Evolutionary conservation across 805 yeast genomes (phyloP), one percentile per base, ranked within the genome.

Genomic region (Zygosaccharomyces kombuchaensis): DNA sequence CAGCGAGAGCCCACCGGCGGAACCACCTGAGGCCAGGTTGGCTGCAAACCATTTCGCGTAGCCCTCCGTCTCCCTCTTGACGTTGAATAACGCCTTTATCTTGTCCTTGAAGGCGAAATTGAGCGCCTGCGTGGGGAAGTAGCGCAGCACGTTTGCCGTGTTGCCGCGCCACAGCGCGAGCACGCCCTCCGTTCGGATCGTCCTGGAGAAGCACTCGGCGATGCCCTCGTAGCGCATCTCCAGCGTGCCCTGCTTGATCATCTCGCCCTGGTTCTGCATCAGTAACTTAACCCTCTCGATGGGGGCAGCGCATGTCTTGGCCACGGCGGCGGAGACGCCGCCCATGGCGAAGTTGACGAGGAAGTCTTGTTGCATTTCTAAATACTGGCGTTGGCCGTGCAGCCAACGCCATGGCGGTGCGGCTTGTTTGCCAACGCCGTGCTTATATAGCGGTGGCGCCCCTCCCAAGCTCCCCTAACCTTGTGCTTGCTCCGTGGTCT

Each of bases 61-160:
- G 58, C 84, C 82, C 64, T 87, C 95, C 7, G 32, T 29, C 17
- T 45, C 45, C 82, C 85, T 88, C 80, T 86, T 87, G 86, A 87
- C 86, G 75, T 93, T 95, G 70, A 88, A 88, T 81, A 86, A 71
- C 65, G 80, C 79, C 83, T 88, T 88, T 77, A 88, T 84, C 77
- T 86, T 84, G 73, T 88, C 96, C 78, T 87, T 88, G 88, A 88
- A 88, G 66, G 96, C 96, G 69, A 88, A 88, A 83, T 88, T 88
- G 68, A 88, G 80, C 62, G 96, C 96, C 76, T 88, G 96, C 71
- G 96, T 88, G 71, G 96, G 96, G 90, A 88, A 88, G 81, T 88
- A 88, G 78, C 96, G 84, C 77, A 88, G 82, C 68, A 88, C 96
- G 76, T 88, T 88, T 63, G 96, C 96, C 58, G 96, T 88, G 89